Percentiles rank a stretch among this genome's conserved stretches.
These are phyloP conservation scores for Dioscorea alata DNA, from an alignment of 106 monocot species.

Conservation along the genomic window DNA sequence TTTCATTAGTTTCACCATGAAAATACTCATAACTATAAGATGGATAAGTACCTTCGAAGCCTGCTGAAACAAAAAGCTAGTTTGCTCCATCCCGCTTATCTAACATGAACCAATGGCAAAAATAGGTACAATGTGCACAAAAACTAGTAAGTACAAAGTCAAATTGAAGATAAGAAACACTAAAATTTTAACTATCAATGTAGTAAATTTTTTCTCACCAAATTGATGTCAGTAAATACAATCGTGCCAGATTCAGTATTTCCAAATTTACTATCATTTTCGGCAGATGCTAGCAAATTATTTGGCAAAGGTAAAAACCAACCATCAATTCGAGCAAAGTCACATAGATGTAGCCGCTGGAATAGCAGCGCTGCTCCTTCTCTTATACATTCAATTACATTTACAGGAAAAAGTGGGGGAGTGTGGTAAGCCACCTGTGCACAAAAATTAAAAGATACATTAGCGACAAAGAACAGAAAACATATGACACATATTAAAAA, in stretches of 20 bases:
- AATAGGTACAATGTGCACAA: neutral
- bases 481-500: no score
- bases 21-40: neutral
- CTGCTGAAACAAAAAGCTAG: constrained; percentile 96
- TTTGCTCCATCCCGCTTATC: constrained; percentile 99
- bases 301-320: constrained; percentile 67
- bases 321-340: constrained; percentile 95
- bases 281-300: constrained; percentile 18
- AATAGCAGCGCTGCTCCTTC: constrained; percentile 67
- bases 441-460: neutral
- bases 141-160: neutral
- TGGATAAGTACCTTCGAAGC: constrained; percentile 65
- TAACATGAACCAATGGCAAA: constrained; percentile 15
- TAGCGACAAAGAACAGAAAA: no score
- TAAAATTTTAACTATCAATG: no score
- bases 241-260: constrained; percentile 53
- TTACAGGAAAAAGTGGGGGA: constrained; percentile 68
- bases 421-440: constrained; percentile 86
- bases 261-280: constrained; percentile 43
- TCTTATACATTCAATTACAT: constrained; percentile 74
- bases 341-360: constrained; percentile 44
- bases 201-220: constrained; percentile 39
- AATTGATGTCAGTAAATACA: constrained; percentile 84
- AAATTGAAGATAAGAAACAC: no score
- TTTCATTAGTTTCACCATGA: neutral